Evolutionary conservation across 2,329 filamentous ascomycete species (phyloP).

Genomic region (Pseudocercospora fijiensis): DNA sequence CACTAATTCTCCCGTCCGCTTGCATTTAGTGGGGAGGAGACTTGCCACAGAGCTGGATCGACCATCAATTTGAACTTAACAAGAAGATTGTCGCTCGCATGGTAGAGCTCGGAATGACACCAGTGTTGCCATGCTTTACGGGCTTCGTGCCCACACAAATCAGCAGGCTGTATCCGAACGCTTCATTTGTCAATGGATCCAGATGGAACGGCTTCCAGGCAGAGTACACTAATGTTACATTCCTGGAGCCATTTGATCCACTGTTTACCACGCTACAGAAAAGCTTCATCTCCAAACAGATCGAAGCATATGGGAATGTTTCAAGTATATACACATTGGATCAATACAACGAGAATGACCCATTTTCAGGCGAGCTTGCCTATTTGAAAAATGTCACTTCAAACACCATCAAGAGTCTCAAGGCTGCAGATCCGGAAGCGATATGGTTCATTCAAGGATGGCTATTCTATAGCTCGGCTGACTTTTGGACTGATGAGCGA

Average conservation of each 20-base stretch:
- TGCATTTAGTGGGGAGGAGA: conserved; percentile 45
- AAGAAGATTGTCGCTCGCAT: conserved; percentile 52
- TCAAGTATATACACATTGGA: conserved; percentile 53
- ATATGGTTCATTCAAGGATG: conserved; percentile 56
- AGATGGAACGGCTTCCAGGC: conserved; percentile 46
- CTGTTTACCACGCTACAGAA: conserved; percentile 48
- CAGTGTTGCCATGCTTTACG: conserved; percentile 53
- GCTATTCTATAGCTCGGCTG: conserved; percentile 49
- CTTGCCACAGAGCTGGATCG: conserved; percentile 49
- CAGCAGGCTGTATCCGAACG: conserved; percentile 45
- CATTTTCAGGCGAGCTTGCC: conserved; percentile 46
- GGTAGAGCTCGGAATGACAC: conserved; percentile 55
- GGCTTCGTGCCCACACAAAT: conserved; percentile 51
- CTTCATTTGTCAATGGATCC: conserved; percentile 46
- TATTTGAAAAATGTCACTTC: conserved; percentile 48
- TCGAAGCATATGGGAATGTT: conserved; percentile 50
- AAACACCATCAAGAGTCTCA: conserved; percentile 50
- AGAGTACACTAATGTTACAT: conserved; percentile 49
- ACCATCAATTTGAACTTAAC: conserved; percentile 50
- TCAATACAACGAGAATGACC: conserved; percentile 55
- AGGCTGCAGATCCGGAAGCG: conserved; percentile 49
- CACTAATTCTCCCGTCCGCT: background rate
- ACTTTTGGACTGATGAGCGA: conserved; percentile 49
- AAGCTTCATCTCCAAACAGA: conserved; percentile 50
- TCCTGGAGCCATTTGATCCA: conserved; percentile 50